Evolutionary conservation across 495 filamentous ascomycete genomes (phyloP).

Genomic region (Tuber microsphaerosporum): DNA sequence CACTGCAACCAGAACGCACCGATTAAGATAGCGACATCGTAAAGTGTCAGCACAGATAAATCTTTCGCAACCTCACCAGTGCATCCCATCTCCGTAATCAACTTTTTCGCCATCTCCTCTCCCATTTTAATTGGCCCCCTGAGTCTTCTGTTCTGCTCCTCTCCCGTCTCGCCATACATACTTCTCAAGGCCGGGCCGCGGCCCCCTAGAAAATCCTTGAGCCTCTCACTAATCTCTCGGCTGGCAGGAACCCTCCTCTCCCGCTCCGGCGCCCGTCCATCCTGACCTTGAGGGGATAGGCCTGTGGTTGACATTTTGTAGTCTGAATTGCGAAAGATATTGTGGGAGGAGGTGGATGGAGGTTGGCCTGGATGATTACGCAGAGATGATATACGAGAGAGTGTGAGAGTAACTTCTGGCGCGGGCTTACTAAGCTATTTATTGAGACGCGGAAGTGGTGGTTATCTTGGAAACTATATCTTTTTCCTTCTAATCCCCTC

Average conservation of each 20-base stretch:
- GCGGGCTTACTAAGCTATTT: too few relatives aligned
- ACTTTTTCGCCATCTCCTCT: neutral
- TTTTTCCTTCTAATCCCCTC: too few relatives aligned
- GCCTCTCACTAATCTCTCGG: neutral
- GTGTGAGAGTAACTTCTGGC: too few relatives aligned
- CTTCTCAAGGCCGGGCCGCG: neutral
- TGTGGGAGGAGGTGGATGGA: too few relatives aligned
- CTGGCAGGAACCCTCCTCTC: neutral
- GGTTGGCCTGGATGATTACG: too few relatives aligned
- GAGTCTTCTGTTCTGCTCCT: neutral
- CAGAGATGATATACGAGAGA: too few relatives aligned
- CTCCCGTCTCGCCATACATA: neutral
- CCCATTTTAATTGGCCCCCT: neutral
- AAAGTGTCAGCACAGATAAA: conserved; percentile 19
- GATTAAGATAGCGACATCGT: conserved; percentile 26
- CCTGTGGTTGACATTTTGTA: neutral
- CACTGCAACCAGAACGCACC: conserved; percentile 6
- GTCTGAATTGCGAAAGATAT: neutral
- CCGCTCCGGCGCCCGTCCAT: too few relatives aligned
- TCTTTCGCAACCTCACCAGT: conserved; percentile 8
- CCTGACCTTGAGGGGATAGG: too few relatives aligned
- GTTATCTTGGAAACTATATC: too few relatives aligned
- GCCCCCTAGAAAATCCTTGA: neutral
- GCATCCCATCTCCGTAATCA: conserved; percentile 4
- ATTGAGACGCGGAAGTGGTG: too few relatives aligned